phyloP scores from a whole-genome alignment of 2,329 filamentous ascomycete genomes.

The Sporothrix brasiliensis region DNA sequence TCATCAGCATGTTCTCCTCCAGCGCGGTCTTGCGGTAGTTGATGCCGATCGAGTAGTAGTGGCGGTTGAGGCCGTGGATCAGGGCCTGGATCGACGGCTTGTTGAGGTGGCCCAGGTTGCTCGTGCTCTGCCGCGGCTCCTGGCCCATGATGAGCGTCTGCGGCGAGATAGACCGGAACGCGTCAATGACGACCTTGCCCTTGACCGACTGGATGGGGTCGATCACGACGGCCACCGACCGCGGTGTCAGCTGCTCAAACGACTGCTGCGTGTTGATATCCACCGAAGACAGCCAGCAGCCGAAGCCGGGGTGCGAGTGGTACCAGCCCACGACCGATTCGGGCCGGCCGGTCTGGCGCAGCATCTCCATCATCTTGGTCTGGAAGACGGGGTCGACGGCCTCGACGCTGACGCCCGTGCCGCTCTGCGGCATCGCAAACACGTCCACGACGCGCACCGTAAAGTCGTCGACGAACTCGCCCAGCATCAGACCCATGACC shows the following conservation, averaged over 20 bases:
- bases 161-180: slow-evolving; percentile 97
- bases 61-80: slow-evolving; percentile 95
- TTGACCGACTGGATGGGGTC: slow-evolving; percentile 99
- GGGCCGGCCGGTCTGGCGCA: slow-evolving; percentile 94
- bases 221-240: slow-evolving; percentile 95
- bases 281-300: slow-evolving; percentile 97
- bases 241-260: slow-evolving; percentile 97
- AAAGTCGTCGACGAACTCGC: slow-evolving; percentile 98
- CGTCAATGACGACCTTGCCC: slow-evolving; percentile 98
- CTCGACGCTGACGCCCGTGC: slow-evolving; percentile 96
- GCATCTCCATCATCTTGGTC: slow-evolving; percentile 99
- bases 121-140: slow-evolving; percentile 95
- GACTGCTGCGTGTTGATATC: slow-evolving; percentile 99
- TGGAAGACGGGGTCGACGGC: slow-evolving; percentile 98
- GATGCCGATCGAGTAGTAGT: slow-evolving; percentile 99
- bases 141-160: slow-evolving; percentile 98
- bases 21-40: slow-evolving; percentile 97
- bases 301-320: slow-evolving; percentile 98
- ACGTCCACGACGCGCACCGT: slow-evolving; percentile 98
- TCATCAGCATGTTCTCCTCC: slow-evolving; percentile 99
- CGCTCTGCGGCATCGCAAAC: slow-evolving; percentile 98
- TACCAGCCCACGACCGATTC: slow-evolving; percentile 99
- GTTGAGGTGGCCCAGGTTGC: slow-evolving; percentile 95
- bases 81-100: slow-evolving; percentile 99
- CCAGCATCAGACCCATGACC: slow-evolving; percentile 99